Evolutionary conservation across 805 yeast species (phyloP), one percentile per base, ranked within the genome.

Genomic region (Pichia paraexigua): DNA sequence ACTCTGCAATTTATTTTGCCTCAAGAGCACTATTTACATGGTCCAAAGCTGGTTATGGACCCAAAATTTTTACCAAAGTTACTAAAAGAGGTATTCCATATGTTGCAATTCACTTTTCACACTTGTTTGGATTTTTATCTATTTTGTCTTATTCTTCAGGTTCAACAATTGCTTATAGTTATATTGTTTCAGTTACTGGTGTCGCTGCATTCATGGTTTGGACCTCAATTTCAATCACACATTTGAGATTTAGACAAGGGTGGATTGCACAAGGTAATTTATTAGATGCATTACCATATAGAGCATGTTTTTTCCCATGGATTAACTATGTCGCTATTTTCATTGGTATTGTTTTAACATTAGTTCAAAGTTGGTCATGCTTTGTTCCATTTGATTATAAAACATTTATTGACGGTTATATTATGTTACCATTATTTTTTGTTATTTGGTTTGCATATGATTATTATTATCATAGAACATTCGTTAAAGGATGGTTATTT

Each of bases 151-250:
- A 80, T 46, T 71, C 75, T 45, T 72, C 82, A 8, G 85, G 86
- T 50, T 81, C 86, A 1, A 75, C 83, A 2, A 62, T 69, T 40
- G 87, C 87, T 2, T 83, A 80, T 65, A 62, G 58, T 35, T 83
- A 82, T 61, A 80, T 82, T 58, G 81, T 80, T 45, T 80, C 78
- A 59, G 66, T 83, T 43, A 74, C 84, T 3, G 87, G 88, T 53
- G 85, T 83, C 22, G 79, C 85, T 2, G 80, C 82, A 3, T 83
- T 83, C 52, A 71, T 83, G 46, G 87, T 82, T 3, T 83, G 88
- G 89, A 83, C 82, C 9, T 67, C 74, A 13, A 77, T 82, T 25
- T 74, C 81, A 21, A 69, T 74, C 47, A 73, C 77, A 39, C 87
- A 83, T 55, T 52, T 82, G 18, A 67, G 86, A 43, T 81, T 83